phyloP scores from a whole-genome alignment of 2,329 filamentous ascomycete species.

The Ophiosphaerella herpotricha region DNA sequence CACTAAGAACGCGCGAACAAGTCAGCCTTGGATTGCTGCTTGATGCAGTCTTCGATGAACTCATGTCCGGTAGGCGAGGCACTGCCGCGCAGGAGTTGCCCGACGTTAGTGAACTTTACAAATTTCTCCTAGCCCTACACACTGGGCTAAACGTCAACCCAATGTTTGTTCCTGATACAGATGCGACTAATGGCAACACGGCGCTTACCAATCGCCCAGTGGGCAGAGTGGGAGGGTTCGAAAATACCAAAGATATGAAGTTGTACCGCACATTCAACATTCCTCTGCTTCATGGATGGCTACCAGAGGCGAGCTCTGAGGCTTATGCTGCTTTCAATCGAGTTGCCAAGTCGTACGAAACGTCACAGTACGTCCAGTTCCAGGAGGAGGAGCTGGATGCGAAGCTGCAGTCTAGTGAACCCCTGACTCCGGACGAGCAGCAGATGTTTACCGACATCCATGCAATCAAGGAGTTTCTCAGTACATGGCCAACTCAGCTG shows the following conservation, averaged over 20 bases:
- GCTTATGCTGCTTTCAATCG: conserved; percentile 73
- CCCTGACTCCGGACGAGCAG: conserved; percentile 74
- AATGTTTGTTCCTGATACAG: conserved; percentile 69
- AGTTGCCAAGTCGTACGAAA: conserved; percentile 84
- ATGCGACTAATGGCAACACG: conserved; percentile 41
- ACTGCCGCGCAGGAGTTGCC: conserved; percentile 70
- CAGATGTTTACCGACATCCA: conserved; percentile 80
- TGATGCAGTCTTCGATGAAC: conserved; percentile 89
- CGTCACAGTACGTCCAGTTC: conserved; percentile 87
- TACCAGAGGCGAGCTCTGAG: conserved; percentile 69
- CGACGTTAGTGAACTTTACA: conserved; percentile 85
- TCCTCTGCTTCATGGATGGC: conserved; percentile 90
- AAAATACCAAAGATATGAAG: conserved; percentile 84
- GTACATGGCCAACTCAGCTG: conserved; percentile 80
- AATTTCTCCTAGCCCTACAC: conserved; percentile 84
- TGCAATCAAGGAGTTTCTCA: conserved; percentile 82
- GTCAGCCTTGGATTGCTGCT: conserved; percentile 84
- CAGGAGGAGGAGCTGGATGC: conserved; percentile 85
- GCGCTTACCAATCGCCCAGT: conserved; percentile 48
- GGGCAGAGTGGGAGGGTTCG: conserved; percentile 73
- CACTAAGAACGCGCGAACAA: conserved; percentile 79
- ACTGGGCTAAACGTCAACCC: conserved; percentile 99
- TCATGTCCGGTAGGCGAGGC: conserved; percentile 76
- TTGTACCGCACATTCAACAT: conserved; percentile 89
- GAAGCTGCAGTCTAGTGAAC: conserved; percentile 66